Conservation (phyloP, 148 eudicot genomes). For the Dysphania ambrosioides region DNA sequence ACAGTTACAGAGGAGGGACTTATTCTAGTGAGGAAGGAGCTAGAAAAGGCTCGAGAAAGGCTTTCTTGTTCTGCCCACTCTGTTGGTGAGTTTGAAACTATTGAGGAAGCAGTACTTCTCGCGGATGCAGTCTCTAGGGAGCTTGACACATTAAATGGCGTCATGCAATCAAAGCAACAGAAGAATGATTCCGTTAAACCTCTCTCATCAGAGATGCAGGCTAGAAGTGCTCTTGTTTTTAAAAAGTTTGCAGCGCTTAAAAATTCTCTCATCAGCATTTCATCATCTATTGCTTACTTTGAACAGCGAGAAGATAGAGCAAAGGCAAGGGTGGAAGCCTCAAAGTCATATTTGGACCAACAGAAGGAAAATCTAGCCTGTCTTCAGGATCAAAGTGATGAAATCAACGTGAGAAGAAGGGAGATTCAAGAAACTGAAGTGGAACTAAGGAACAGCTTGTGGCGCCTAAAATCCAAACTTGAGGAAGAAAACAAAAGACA, state of each 20-base stretch:
- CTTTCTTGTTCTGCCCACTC: conserved; percentile 46
- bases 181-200: conserved; percentile 33
- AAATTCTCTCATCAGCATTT: conserved; percentile 48
- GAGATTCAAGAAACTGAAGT: conserved; percentile 47
- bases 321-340: conserved; percentile 42
- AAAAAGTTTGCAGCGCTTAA: conserved; percentile 67
- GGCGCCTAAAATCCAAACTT: conserved; percentile 42
- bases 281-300: conserved; percentile 62
- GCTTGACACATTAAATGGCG: conserved; percentile 41
- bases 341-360: conserved; percentile 33
- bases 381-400: conserved; percentile 42
- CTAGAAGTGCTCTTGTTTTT: conserved; percentile 36
- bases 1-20: conserved; percentile 34
- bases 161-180: conserved; percentile 45
- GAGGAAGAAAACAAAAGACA: conserved; percentile 60
- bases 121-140: conserved; percentile 51
- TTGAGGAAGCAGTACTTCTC: conserved; percentile 55
- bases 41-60: conserved; percentile 58
- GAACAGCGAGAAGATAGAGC: conserved; percentile 74
- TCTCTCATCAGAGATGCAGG: conserved; percentile 40
- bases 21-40: conserved; percentile 41
- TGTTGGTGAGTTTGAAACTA: conserved; percentile 36
- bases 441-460: conserved; percentile 44
- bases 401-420: conserved; percentile 37
- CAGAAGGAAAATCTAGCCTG: conserved; percentile 41